phyloP scores from a whole-genome alignment of 345 rosid genomes.

The Rubroshorea leprosula region DNA sequence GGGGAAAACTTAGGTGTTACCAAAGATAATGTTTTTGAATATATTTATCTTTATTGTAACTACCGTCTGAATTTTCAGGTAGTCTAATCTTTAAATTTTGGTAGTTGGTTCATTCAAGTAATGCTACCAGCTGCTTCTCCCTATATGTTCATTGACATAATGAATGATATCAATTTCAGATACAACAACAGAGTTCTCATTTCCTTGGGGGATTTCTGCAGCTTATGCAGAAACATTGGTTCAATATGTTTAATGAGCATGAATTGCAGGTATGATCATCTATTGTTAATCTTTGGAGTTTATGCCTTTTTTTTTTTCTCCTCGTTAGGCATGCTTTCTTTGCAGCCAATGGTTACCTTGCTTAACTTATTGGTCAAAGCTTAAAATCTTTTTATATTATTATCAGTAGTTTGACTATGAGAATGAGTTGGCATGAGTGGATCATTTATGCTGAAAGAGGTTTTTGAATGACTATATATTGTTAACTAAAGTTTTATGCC shows the following conservation, averaged over 20 bases:
- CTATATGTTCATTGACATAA: slow-evolving; percentile 9
- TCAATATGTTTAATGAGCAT: slow-evolving; percentile 96
- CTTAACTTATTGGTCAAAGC: neutral
- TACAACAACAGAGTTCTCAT: slow-evolving; percentile 90
- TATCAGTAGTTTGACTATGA: too few species aligned
- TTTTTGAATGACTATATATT: neutral
- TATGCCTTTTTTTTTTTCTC: too few species aligned
- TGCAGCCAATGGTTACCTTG: neutral
- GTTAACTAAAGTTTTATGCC: neutral
- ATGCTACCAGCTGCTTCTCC: neutral
- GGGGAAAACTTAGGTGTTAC: slow-evolving; percentile 76
- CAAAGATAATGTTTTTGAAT: slow-evolving; percentile 83
- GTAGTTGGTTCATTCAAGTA: neutral
- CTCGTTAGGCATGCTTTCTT: neutral
- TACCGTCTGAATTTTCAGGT: slow-evolving; percentile 96
- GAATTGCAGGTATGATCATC: slow-evolving; percentile 78
- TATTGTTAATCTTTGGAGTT: slow-evolving; percentile 1
- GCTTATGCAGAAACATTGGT: slow-evolving; percentile 90
- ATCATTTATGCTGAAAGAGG: neutral
- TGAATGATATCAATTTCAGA: slow-evolving; percentile 41
- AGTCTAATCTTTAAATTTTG: slow-evolving; percentile 9
- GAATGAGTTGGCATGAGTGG: too few species aligned
- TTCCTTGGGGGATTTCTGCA: slow-evolving; percentile 94
- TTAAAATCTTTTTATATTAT: neutral
- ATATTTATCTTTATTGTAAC: slow-evolving; percentile 91